Base-by-base conservation (phyloP, 139 green algal genomes). In the Chlorella sp. region DNA sequence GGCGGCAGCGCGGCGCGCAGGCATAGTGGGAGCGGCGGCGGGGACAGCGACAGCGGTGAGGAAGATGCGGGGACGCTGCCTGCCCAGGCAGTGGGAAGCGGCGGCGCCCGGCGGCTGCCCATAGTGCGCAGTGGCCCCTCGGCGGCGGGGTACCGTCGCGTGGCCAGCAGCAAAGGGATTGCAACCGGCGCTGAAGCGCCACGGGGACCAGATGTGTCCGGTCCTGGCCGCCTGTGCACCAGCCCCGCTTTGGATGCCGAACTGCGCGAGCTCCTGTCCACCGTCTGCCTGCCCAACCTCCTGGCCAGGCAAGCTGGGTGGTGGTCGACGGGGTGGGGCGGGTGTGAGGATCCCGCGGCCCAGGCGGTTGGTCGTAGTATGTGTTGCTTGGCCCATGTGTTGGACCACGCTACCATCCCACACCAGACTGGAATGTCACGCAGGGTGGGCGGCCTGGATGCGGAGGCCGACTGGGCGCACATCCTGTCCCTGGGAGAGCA, bases 401-500 rank as follows among this genome's bases (percentile, higher is more conserved):
- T n/a, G n/a, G n/a, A n/a, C n/a, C n/a, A n/a, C n/a, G n/a, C n/a
- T n/a, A n/a, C n/a, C n/a, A n/a, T n/a, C n/a, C n/a, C n/a, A n/a
- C n/a, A n/a, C n/a, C n/a, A n/a, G n/a, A n/a, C n/a, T n/a, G n/a
- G n/a, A n/a, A 9, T 21, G 28, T 4, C 60, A 17, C 6, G 60
- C 41, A 90, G 78, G 23, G 86, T 93, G 0, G 92, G 94, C 23
- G 95, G 95, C 5, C 82, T 98, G 34, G 92, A 93, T 44, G 88
- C 91, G 13, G 90, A 94, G 30, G 73, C 87, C 20, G 94, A 98
- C 73, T 98, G 94, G 94, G 74, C 85, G 7, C 85, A 92, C 44
- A 82, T 94, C 41, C 63, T 78, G 82, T 91, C 78, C 44, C 82
- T 94, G 39, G 95, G 96, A 0, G 96, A 99, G 90, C 96, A 98